Evolutionary conservation across 805 yeast genomes (phyloP).

Genomic region (Zygotorulaspora sp.): DNA sequence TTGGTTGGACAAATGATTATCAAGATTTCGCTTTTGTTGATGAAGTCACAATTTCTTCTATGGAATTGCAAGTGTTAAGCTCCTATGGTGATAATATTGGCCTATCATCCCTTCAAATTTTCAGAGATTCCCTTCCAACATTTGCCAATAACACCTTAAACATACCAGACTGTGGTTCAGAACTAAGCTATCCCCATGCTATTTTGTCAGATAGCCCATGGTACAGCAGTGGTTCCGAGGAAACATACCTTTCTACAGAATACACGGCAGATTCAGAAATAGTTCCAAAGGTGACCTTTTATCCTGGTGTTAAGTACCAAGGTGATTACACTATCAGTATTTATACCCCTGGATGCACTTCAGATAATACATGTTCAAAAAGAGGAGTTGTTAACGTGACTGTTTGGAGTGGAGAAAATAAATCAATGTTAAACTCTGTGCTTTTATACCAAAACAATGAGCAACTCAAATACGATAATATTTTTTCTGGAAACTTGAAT

Average conservation of each 20-base stretch:
- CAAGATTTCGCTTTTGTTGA: constrained; percentile 84
- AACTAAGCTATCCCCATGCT: constrained; percentile 27
- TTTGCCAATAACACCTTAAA: constrained; percentile 76
- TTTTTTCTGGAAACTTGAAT: constrained; percentile 66
- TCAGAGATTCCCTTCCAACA: constrained; percentile 48
- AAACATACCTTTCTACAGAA: constrained; percentile 31
- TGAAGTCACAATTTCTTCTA: constrained; percentile 50
- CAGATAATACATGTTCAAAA: constrained; percentile 58
- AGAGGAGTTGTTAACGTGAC: constrained; percentile 82
- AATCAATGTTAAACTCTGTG: constrained; percentile 37
- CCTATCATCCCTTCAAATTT: constrained; percentile 68
- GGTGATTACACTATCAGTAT: constrained; percentile 72
- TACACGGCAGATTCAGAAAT: constrained; percentile 33
- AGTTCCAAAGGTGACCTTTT: constrained; percentile 42
- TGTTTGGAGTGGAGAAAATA: constrained; percentile 39
- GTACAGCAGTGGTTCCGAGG: constrained; percentile 30
- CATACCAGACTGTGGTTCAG: constrained; percentile 51
- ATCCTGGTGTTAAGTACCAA: constrained; percentile 63
- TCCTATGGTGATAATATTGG: constrained; percentile 70
- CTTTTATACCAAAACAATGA: constrained; percentile 75
- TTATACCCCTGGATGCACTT: constrained; percentile 82
- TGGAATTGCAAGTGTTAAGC: constrained; percentile 59
- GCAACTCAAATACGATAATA: constrained; percentile 70
- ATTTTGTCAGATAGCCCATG: constrained; percentile 30
- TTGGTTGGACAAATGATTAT: constrained; percentile 42